These are phyloP conservation scores for Lactifluus hygrophoroides DNA, from an alignment of 768 basidiomycete genomes.

Conservation along the genomic window DNA sequence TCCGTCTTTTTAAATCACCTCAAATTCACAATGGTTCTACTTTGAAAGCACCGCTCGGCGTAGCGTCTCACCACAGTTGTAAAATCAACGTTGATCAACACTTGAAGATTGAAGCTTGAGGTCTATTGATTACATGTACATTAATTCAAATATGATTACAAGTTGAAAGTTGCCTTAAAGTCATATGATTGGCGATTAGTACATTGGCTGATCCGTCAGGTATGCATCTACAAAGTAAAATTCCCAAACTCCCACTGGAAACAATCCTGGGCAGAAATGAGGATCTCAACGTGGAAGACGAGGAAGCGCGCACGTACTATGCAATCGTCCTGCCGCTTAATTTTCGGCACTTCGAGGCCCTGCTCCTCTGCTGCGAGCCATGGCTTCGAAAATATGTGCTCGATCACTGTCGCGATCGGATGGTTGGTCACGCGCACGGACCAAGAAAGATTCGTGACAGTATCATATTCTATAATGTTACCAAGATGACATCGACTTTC, in stretches of 20 bases:
- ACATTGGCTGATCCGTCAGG: no score
- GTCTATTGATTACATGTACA: background rate
- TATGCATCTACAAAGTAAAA: slow-evolving; percentile 21
- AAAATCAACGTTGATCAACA: background rate
- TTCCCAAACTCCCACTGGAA: slow-evolving; percentile 63
- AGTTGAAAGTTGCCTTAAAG: background rate
- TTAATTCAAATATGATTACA: background rate
- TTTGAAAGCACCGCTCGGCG: no score
- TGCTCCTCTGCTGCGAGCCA: slow-evolving; percentile 60
- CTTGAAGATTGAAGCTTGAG: background rate
- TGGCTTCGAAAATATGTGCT: slow-evolving; percentile 56
- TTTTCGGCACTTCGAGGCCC: slow-evolving; percentile 55
- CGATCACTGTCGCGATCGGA: slow-evolving; percentile 70
- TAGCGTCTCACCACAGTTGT: no score
- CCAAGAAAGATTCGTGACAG: slow-evolving; percentile 82
- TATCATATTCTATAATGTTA: slow-evolving; percentile 82
- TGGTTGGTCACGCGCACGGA: slow-evolving; percentile 74
- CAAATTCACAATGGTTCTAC: no score
- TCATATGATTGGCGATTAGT: background rate
- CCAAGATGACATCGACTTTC: slow-evolving; percentile 56
- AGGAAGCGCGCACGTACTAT: slow-evolving; percentile 39
- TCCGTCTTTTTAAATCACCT: no score
- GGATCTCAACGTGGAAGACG: background rate
- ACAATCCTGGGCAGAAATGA: slow-evolving; percentile 44
- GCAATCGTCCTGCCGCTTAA: slow-evolving; percentile 52